Evolutionary conservation across 2,329 filamentous ascomycete species (phyloP).

Genomic region (Colletotrichum spinosum): DNA sequence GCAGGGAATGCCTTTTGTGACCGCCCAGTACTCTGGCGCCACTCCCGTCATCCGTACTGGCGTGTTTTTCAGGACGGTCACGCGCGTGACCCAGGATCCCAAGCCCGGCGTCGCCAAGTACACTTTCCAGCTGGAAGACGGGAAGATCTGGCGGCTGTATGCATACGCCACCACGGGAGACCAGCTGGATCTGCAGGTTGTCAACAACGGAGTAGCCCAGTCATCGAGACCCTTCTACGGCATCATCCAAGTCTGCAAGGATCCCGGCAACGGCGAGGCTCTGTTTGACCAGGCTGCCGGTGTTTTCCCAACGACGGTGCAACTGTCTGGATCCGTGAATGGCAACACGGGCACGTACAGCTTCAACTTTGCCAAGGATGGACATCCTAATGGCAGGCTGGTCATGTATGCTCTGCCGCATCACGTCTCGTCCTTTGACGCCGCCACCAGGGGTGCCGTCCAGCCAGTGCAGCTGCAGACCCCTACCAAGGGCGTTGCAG

Average conservation of each 20-base stretch:
- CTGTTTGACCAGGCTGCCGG: constrained; percentile 82
- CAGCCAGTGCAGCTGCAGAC: constrained; percentile 75
- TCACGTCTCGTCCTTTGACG: constrained; percentile 81
- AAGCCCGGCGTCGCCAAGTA: constrained; percentile 81
- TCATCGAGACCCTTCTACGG: constrained; percentile 79
- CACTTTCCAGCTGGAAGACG: constrained; percentile 77
- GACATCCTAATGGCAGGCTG: constrained; percentile 68
- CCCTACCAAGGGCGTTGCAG: constrained; percentile 86
- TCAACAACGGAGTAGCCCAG: constrained; percentile 73
- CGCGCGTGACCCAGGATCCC: constrained; percentile 64
- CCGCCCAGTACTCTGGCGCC: constrained; percentile 77
- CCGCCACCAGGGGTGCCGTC: constrained; percentile 60
- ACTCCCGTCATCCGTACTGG: constrained; percentile 80
- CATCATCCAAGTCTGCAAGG: constrained; percentile 85
- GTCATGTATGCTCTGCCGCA: constrained; percentile 92
- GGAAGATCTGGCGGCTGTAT: constrained; percentile 84
- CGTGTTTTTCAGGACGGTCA: constrained; percentile 79
- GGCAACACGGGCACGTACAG: constrained; percentile 76
- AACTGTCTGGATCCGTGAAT: constrained; percentile 71
- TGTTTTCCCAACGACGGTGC: constrained; percentile 75
- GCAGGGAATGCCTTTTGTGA: constrained; percentile 91
- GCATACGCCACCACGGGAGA: constrained; percentile 70
- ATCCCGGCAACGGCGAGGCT: constrained; percentile 72
- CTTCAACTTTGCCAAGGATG: constrained; percentile 79
- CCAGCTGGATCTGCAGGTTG: constrained; percentile 74